Base-by-base conservation (phyloP, 2,329 filamentous ascomycete genomes). In the Sordariomycetes sp. region DNA sequence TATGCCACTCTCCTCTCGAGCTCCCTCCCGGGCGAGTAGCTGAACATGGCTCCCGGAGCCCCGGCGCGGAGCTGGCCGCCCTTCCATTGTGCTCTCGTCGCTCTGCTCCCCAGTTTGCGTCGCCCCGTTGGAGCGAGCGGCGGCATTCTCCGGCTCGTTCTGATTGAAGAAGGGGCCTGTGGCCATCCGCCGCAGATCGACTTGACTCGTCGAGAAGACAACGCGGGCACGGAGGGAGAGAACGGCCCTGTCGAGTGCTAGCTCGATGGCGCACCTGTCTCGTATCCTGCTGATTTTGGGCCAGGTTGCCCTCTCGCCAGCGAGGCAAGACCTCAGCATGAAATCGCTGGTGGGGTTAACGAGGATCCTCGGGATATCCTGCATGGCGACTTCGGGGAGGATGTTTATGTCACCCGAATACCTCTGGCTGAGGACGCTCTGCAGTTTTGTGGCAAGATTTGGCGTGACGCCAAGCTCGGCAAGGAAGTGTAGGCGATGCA, bases 371-470 rank as follows among this genome's bases (percentile, higher is more conserved):
- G 87, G 85, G 24, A 95, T 80, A 60, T 95, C 86, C 8, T 83
- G 77, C 56, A 87, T 82, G 4, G 80, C 80, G 59, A 95, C 85
- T 57, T 90, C 83, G 0, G 91, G 91, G 35, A 95, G 77, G 57
- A 97, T 96, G 52, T 90, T 97, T 66, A 97, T 96, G 69, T 97
- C 91, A 7, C 92, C 92, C 2, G 89, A 91, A 65, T 97, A 97
- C 61, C 87, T 89, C 65, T 97, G 92, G 61, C 85, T 91, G 54
- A 97, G 76, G 17, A 97, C 84, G 1, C 89, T 91, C 50, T 83
- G 80, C 24, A 85, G 76, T 67, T 96, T 95, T 53, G 85, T 89
- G 62, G 90, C 78, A 1, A 87, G 75, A 58, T 86, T 94, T 17
- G 89, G 87, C 60, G 94, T 85, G 51, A 95, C 72, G 20, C 90